A percentile compares a stretch with the other conserved stretches of the same genome.
Evolutionary conservation across 352 stramenopile species (phyloP).

Genomic region (Nothophytophthora sp.): DNA sequence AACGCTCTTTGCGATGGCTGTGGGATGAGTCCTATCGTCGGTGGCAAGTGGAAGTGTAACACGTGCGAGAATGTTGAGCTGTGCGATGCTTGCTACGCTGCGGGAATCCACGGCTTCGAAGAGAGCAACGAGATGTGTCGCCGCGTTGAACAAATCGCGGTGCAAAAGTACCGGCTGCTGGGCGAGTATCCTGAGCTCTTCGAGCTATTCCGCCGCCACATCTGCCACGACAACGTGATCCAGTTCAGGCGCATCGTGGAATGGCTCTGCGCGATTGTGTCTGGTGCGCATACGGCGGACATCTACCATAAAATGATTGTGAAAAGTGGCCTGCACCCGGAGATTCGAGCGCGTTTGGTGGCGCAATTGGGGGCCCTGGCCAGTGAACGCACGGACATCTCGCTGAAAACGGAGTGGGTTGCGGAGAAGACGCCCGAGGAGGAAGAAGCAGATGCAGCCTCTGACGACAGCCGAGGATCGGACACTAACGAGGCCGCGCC

Average conservation of each 20-base stretch:
- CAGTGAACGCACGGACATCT: constrained; percentile 57
- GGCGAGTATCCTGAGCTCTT: constrained; percentile 68
- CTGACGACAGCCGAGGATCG: constrained; percentile 10
- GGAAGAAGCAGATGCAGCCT: constrained; percentile 28
- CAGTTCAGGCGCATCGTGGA: constrained; percentile 69
- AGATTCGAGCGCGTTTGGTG: constrained; percentile 69
- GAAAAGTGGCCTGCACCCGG: constrained; percentile 70
- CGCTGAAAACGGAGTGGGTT: constrained; percentile 76
- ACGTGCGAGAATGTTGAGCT: constrained; percentile 71
- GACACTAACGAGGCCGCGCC: constrained; percentile 6
- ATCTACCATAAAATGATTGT: constrained; percentile 73
- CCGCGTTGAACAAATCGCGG: constrained; percentile 56
- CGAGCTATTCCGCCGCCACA: constrained; percentile 65
- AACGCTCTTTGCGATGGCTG: constrained; percentile 82
- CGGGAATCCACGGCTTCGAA: constrained; percentile 71
- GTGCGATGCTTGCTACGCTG: constrained; percentile 68
- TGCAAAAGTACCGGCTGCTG: constrained; percentile 51
- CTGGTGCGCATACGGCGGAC: constrained; percentile 41
- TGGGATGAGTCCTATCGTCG: constrained; percentile 75
- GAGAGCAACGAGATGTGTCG: constrained; percentile 71
- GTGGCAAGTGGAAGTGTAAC: constrained; percentile 76
- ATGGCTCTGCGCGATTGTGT: constrained; percentile 72
- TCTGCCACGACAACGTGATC: constrained; percentile 70
- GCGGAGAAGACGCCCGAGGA: constrained; percentile 41
- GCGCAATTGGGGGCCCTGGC: constrained; percentile 59